A percentile compares a stretch with the other conserved stretches of the same genome.
Evolutionary conservation across 805 yeast species (phyloP).

Genomic region (Kregervanrija pseudodelftensis): DNA sequence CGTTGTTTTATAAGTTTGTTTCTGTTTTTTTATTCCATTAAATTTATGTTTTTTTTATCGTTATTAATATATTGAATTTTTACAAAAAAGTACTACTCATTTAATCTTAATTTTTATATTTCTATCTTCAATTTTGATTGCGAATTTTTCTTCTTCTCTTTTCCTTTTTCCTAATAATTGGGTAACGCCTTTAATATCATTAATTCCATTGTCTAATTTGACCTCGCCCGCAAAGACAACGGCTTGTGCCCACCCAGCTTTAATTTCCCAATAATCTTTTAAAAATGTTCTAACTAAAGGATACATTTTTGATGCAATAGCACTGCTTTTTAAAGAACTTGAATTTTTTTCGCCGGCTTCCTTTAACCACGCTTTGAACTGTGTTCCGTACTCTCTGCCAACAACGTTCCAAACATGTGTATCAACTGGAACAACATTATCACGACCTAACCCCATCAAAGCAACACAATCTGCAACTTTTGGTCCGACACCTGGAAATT

Average conservation of each 20-base stretch:
- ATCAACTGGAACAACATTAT: conserved; percentile 88
- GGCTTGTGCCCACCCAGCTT: conserved; percentile 99
- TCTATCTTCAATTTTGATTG: not conserved
- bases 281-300: conserved; percentile 29
- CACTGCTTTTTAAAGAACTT: conserved; percentile 8
- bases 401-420: conserved; percentile 94
- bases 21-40: conserved; percentile 1
- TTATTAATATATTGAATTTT: not conserved
- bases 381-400: conserved; percentile 55
- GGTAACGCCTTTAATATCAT: conserved; percentile 16
- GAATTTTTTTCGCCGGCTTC: conserved; percentile 50
- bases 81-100: no score
- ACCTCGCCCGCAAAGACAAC: conserved; percentile 82
- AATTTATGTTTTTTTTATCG: not conserved
- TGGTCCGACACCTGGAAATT: conserved; percentile 88
- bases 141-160: not conserved
- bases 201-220: conserved; percentile 58
- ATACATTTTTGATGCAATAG: conserved; percentile 40
- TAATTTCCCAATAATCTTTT: conserved; percentile 69
- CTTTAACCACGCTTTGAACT: conserved; percentile 64
- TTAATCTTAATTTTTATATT: no score
- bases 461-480: conserved; percentile 97
- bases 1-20: conserved; percentile 53
- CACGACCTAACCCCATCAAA: conserved; percentile 82
- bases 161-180: conserved; percentile 1